Conservation (phyloP, 106 monocot species). For the Platanthera zijinensis region DNA sequence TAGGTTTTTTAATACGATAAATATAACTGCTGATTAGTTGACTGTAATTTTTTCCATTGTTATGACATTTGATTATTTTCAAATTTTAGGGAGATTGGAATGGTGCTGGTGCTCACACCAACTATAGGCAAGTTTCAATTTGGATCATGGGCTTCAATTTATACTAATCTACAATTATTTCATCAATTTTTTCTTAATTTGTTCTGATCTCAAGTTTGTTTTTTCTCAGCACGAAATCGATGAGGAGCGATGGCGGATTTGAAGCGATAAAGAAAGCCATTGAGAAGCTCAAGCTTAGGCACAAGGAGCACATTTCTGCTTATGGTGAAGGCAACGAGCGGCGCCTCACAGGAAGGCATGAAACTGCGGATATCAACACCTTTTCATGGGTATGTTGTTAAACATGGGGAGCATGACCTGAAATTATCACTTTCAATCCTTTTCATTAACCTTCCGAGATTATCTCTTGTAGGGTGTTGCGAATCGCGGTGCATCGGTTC, state of each 20-base stretch:
- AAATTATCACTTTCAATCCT: not conserved
- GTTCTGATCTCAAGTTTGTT: not conserved
- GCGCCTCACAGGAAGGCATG: conserved; percentile 58
- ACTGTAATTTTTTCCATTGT: not conserved
- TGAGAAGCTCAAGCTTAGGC: conserved; percentile 51
- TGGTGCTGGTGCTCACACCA: conserved; percentile 75
- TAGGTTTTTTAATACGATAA: not conserved
- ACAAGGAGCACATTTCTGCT: conserved; percentile 65
- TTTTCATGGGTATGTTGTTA: conserved; percentile 51
- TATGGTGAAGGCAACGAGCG: conserved; percentile 66
- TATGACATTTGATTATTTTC: conserved; percentile 4
- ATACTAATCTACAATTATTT: not conserved
- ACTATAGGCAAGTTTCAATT: conserved; percentile 43
- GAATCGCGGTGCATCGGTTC: conserved; percentile 16
- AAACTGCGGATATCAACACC: conserved; percentile 69
- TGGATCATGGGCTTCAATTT: too few species aligned
- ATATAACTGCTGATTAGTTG: not conserved
- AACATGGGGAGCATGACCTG: not conserved
- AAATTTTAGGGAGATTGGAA: conserved; percentile 65
- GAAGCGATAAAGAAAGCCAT: conserved; percentile 65
- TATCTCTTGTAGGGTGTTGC: conserved; percentile 10
- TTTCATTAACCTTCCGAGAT: not conserved
- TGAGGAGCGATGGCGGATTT: conserved; percentile 52
- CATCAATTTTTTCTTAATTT: not conserved
- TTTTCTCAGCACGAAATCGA: conserved; percentile 48